Conservation (phyloP, 306 rosid species). For the Malus orientalis region DNA sequence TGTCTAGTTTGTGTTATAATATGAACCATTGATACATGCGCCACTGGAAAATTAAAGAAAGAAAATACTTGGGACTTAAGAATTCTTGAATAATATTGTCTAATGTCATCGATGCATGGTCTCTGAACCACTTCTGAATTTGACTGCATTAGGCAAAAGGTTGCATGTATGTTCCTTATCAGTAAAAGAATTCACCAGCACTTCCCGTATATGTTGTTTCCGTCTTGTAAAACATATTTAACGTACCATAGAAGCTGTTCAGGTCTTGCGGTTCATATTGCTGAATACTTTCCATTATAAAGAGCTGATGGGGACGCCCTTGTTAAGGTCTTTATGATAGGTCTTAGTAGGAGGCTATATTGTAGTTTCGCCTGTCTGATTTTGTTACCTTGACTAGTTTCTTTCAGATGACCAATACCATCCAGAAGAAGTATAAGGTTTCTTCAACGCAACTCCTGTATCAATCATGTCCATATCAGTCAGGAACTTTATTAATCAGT, state of each 20-base stretch:
- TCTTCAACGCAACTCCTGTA: constrained; percentile 95
- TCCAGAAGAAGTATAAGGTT: constrained; percentile 90
- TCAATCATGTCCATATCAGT: constrained; percentile 90
- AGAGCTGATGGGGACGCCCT: neutral
- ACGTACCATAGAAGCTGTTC: neutral
- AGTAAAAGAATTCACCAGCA: neutral
- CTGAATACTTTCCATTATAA: neutral
- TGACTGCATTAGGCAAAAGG: neutral
- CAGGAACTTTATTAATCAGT: constrained; percentile 65
- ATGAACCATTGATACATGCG: neutral
- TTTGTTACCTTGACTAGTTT: constrained; percentile 52
- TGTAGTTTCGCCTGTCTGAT: neutral
- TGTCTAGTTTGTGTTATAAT: neutral
- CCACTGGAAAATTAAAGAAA: neutral
- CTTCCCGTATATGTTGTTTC: neutral
- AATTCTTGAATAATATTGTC: neutral
- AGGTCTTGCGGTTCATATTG: neutral
- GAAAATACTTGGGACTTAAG: neutral
- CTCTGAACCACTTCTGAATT: neutral
- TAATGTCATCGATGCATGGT: neutral
- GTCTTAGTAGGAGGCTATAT: neutral
- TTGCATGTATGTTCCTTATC: neutral
- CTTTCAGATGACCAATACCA: constrained; percentile 92
- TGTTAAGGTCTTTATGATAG: neutral
- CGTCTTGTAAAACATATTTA: neutral